Base-by-base conservation (phyloP, 768 basidiomycete species). In the Hypholoma sublateritium region DNA sequence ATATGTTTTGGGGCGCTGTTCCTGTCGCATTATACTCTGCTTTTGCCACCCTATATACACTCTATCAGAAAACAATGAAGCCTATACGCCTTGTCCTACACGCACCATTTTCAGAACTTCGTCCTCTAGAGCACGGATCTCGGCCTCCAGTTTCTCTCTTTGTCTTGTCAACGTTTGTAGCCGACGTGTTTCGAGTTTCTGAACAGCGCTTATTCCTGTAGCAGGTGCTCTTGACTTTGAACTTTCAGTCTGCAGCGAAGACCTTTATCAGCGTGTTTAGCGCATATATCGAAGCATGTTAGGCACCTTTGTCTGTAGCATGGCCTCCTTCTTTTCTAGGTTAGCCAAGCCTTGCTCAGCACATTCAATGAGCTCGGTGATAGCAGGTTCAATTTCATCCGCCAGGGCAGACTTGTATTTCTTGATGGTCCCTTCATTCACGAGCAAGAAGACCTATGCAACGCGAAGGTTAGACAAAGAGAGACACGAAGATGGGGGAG, bases 341-440 rank as follows among this genome's bases (percentile, higher is more conserved):
- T 74, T 66, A 25, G 80, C 77, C 34, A 92, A 69, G 1, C 89
- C 89, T 63, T 83, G 84, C 64, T 91, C 86, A 0, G 89, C 86
- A 21, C 83, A 80, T 54, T 83, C 78, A 17, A 91, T 80, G 14
- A 93, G 82, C 60, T 93, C 89, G 45, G 78, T 82, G 17, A 93
- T 87, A 28, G 88, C 84, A 16, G 91, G 91, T 58, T 93, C 91
- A 9, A 93, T 84, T 67, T 92, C 91, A 51, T 90, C 88, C 1
- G 82, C 85, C 39, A 93, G 76, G 42, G 87, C 86, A 2, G 85
- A 72, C 65, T 92, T 91, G 74, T 93, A 91, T 69, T 74, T 79
- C 52, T 80, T 79, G n/a, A 92, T 80, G 0, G 85, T 88, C 12
- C 76, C 78, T 68, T 93, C 90, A 52, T 88, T 83, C 1, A 91